These are phyloP conservation scores for Pneumocystis oryctolagi DNA, from an alignment of 1,139 yeast genomes.

Conservation along the genomic window DNA sequence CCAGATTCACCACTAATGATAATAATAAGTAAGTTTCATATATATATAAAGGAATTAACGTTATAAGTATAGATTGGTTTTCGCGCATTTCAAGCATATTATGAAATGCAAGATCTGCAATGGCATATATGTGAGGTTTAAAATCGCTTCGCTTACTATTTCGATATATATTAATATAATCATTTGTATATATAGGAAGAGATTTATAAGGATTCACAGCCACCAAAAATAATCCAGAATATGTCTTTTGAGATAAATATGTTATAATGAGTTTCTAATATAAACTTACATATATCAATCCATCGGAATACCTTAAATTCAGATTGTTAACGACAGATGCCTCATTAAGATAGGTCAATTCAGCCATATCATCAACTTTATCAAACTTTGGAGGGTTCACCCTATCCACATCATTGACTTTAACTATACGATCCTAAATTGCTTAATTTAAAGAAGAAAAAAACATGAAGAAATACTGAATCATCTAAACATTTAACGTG, in stretches of 20 bases:
- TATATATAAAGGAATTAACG: conserved; percentile 22
- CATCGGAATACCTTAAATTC: conserved; percentile 59
- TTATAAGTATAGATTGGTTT: conserved; percentile 82
- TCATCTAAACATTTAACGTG: conserved; percentile 41
- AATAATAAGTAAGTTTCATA: not conserved
- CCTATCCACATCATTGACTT: conserved; percentile 39
- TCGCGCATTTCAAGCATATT: conserved; percentile 54
- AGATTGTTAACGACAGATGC: conserved; percentile 83
- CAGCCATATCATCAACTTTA: conserved; percentile 89
- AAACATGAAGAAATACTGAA: conserved; percentile 23
- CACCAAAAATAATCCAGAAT: conserved; percentile 77
- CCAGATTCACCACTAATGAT: conserved; percentile 67
- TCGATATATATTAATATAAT: conserved; percentile 41
- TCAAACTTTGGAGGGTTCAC: conserved; percentile 83
- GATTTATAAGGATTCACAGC: conserved; percentile 85
- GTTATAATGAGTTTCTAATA: not conserved
- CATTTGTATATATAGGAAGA: conserved; percentile 57
- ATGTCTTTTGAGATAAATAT: conserved; percentile 26
- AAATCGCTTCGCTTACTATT: conserved; percentile 31
- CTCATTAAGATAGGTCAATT: conserved; percentile 81
- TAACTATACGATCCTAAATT: conserved; percentile 30
- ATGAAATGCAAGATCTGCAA: conserved; percentile 75
- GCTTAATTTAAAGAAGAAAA: conserved; percentile 1
- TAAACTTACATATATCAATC: conserved; percentile 43
- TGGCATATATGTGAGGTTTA: conserved; percentile 81